Base-by-base conservation (phyloP, 176 grass and related monocot species). In the Puya raimondii region DNA sequence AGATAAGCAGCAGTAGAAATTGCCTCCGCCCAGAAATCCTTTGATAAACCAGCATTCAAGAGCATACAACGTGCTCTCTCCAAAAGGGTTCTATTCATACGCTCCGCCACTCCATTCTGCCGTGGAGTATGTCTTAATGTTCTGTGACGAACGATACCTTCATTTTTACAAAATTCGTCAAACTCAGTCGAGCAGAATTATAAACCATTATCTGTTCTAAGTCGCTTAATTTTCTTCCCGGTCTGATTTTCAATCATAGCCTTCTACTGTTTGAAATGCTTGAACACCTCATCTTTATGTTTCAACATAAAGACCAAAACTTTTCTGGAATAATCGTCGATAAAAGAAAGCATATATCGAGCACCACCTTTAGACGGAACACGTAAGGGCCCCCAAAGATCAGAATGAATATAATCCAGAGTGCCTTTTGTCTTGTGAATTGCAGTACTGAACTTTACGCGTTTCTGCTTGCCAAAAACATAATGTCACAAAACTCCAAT, bases 51-150 rank as follows among this genome's bases (percentile, higher is more conserved):
- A 0, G 20, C 57, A 85, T 76, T 69, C 9, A 25, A 76, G 64
- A 85, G 29, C 50, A 80, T 72, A 22, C 29, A 80, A n/a, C 42
- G 3, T 2, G 22, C 73, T n/a, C 12, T 80, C 16, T 76, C 51
- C 1, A 85, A 64, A 2, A 80, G 3, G 25, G 33, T 85, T 15
- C 13, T 75, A 10, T 85, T 79, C 69, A 83, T 78, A 17, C 22
- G 2, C 47, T 83, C 51, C 0, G 15, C 74, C 12, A 78, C 29
- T 23, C 21, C 42, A 69, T 78, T 78, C 1, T 78, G 3, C 0
- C 69, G 23, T 5, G 29, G 29, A 33, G 29, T 33, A 33, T 33
- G 4, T 33, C 29, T 33, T 0, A 33, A 2, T 33, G 3, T 33
- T 33, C 29, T 33, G 53, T 58, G 53, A 6, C 14, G 3, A 9